Base-by-base conservation (phyloP, 768 basidiomycete species). In the Hygrocybe coccinea region DNA sequence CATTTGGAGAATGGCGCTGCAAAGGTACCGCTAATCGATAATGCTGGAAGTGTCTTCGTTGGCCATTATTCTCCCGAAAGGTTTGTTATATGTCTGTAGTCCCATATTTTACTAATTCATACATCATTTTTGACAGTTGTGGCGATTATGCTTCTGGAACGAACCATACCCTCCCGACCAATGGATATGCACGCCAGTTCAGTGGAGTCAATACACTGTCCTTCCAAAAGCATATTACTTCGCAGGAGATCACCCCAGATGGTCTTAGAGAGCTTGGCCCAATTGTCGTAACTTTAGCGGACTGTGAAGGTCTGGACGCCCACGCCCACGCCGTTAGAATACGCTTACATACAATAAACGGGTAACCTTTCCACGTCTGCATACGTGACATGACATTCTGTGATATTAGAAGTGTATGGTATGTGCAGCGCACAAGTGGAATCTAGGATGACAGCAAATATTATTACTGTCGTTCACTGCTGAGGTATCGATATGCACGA, bases 61-160 rank as follows among this genome's bases (percentile, higher is more conserved):
- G 97, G 97, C 2, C 81, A 91, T 5, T 98, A 84, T 69, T 89
- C 95, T 0, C 97, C 97, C 0, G 97, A 98, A 73, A 95, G 92
- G 93, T 94, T 65, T 19, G 38, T 41, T 52, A 73, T 61, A 21
- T n/a, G 59, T 60, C n/a, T 19, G 38, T 21, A 35, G 17, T 29
- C 29, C 24, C 38, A 44, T 36, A 36, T 44, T 34, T 12, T 10
- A 12, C 39, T 37, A 24, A 24, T 35, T 52, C 46, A 58, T 53
- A 45, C 57, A 50, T 58, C 47, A 25, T 5, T 43, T 49, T 55
- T 36, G 46, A 36, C 62, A 97, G 95, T 62, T 97, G 93, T 69
- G 97, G 97, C 29, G 97, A 99, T 70, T 99, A 98, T 64, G 95
- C 95, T 5, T 98, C 95, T 0, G 97, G 97, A 17, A 98, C 97